Base-by-base conservation (phyloP, 2,329 filamentous ascomycete species). In the Mycogone perniciosa region DNA sequence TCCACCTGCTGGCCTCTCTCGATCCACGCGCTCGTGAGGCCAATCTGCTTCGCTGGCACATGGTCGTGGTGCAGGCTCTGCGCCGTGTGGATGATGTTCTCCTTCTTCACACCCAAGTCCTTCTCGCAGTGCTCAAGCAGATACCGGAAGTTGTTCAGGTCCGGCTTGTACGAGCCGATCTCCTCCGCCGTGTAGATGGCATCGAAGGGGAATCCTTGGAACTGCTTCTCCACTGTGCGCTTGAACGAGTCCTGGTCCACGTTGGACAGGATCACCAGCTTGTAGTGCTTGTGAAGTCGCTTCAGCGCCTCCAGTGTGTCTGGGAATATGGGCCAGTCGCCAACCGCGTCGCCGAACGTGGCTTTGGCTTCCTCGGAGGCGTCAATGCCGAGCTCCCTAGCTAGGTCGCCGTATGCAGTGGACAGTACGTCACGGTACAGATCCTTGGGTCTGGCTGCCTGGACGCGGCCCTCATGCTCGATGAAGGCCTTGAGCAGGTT, bases 161-260 rank as follows among this genome's bases (percentile, higher is more conserved):
- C 69, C 0, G 87, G 87, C 70, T 90, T 90, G 65, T 89, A 90
- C 6, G 72, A 75, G 1, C 86, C 85, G 48, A 89, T 80, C 41
- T 86, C 79, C 66, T 89, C 73, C 2, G 86, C 86, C 2, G 85
- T 88, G 65, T 85, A 81, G 27, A 87, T 71, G 9, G 76, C 75
- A 58, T 86, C 84, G 59, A 89, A 75, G 7, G 43, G 44, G 3
- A 79, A 72, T 0, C 74, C 76, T 13, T 69, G 62, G 9, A 88
- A 67, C 29, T 64, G 65, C 13, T 55, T 54, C 48, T 13, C 51
- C 10, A 59, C 63, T 53, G 62, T 65, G 30, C 53, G 50, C 41
- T 48, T 44, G 48, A 65, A 65, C 2, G 58, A 62, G 5, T 50
- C 56, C 3, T 69, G 68, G 62, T 84, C 77, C 0, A 84, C 76